phyloP scores from a whole-genome alignment of 805 yeast genomes.

The Zygosaccharomyces pseudorouxii region DNA sequence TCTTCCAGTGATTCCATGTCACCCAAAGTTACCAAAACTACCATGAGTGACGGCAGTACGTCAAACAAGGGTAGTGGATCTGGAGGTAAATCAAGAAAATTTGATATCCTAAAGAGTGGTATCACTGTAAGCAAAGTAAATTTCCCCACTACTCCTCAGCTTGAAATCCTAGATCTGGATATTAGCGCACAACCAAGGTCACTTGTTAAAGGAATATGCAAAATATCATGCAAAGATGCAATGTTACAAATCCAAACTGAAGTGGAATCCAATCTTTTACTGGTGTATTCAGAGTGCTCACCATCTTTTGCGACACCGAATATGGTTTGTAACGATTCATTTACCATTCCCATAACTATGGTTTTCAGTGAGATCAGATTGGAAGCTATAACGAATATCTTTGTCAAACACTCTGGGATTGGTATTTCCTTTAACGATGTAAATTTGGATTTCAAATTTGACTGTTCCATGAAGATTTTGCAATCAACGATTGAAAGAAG shows the following conservation, averaged over 20 bases:
- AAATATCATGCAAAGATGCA: conserved; percentile 32
- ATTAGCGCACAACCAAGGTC: conserved; percentile 33
- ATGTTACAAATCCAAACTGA: conserved; percentile 33
- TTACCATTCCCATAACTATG: conserved; percentile 35
- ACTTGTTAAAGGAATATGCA: conserved; percentile 34
- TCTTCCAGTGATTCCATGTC: conserved; percentile 9
- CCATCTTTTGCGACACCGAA: conserved; percentile 33
- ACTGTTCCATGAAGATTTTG: conserved; percentile 35
- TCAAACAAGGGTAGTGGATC: conserved; percentile 4
- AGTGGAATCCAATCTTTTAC: conserved; percentile 34
- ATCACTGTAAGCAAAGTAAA: conserved; percentile 30
- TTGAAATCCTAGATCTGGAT: conserved; percentile 34
- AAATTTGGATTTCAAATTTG: conserved; percentile 33
- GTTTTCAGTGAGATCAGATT: conserved; percentile 31
- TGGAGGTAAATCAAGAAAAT: conserved; percentile 15
- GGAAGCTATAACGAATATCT: conserved; percentile 35
- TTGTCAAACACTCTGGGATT: conserved; percentile 32
- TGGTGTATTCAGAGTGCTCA: conserved; percentile 26
- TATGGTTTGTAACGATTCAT: conserved; percentile 33
- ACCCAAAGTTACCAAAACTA: conserved; percentile 9
- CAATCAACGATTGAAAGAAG: conserved; percentile 34
- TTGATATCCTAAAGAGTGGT: conserved; percentile 30
- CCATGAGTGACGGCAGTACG: conserved; percentile 6
- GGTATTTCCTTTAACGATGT: conserved; percentile 38
- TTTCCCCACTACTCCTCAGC: conserved; percentile 30